Conservation (phyloP, 2,329 filamentous ascomycete genomes). For the Lecanosticta acicola region DNA sequence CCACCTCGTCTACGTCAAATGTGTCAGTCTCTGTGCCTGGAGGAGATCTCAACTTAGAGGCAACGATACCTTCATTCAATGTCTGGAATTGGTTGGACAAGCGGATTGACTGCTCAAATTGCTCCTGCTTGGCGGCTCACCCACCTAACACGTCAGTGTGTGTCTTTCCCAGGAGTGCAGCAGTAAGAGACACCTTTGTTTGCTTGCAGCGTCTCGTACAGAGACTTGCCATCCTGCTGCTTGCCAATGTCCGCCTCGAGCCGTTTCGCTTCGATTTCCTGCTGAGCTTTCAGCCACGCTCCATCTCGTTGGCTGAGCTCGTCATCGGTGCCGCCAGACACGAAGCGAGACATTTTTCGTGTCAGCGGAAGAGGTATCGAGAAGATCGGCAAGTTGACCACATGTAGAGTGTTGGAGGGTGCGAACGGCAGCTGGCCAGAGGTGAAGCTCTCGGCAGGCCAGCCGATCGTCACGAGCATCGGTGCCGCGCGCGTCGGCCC, state of each 20-base stretch:
- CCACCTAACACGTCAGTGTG: constrained; percentile 26
- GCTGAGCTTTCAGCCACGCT: constrained; percentile 62
- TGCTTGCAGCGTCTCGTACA: constrained; percentile 71
- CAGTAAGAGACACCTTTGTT: constrained; percentile 60
- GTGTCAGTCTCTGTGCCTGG: no score
- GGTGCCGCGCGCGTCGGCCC: no score
- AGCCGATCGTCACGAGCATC: no score
- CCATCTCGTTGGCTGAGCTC: constrained; percentile 43
- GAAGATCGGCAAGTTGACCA: no score
- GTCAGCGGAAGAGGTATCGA: not conserved
- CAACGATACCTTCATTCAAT: constrained; percentile 69
- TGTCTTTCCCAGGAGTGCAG: constrained; percentile 4
- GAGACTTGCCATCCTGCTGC: constrained; percentile 49
- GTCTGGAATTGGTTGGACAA: constrained; percentile 72
- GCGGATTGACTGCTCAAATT: constrained; percentile 66
- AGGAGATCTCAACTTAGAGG: no score
- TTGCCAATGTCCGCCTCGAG: constrained; percentile 46
- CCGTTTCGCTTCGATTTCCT: constrained; percentile 57
- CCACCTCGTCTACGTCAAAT: constrained; percentile 76
- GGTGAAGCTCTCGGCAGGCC: no score
- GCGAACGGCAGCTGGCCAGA: no score
- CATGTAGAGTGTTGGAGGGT: no score
- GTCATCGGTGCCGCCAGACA: constrained; percentile 49
- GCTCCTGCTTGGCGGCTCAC: constrained; percentile 71
- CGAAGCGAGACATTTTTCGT: constrained; percentile 46